Evolutionary conservation across 345 rosid genomes (phyloP), one percentile per base, ranked within the genome.

Genomic region (Zanthoxylum bungeanum): DNA sequence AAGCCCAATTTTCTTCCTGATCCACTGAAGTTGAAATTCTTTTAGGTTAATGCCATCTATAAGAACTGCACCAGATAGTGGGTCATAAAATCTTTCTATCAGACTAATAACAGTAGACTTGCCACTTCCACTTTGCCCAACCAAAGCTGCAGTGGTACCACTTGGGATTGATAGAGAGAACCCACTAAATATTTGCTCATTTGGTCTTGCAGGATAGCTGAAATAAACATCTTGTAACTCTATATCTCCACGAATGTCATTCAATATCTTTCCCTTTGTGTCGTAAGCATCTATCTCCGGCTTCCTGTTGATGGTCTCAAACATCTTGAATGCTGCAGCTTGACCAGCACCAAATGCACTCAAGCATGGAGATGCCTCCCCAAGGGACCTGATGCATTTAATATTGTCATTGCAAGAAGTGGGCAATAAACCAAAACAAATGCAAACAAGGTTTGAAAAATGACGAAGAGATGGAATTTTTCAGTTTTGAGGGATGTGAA

Each of bases 91-190:
- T 74, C 97, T 85, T 81, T 92, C 93, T 4, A 92, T 84, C 53
- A 92, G 73, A 79, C 91, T 90, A 36, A 90, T 84, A 1, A 85
- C 93, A 0, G 97, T 92, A n/a, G 97, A 92, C 77, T 89, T 92
- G 30, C 96, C 96, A 59, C 97, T 92, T 66, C 97, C 97, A 31
- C 96, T 92, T 66, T 92, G 92, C 46, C 97, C 97, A 51, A 92
- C 97, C 71, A 92, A 69, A 17, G 97, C 97, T 17, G 87, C 83
- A 21, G 92, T 89, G 25, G 89, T 75, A 17, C 97, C 96, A 22
- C 86, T 81, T 0, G 87, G 66, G 31, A 92, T 89, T 28, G 70
- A 70, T 44, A 92, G 83, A n/a, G 89, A 89, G 73, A 92, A 92
- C 1, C 96, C 92, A 5, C 73, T 60, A 50, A 92, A 90, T 40